Evolutionary conservation across 2,329 filamentous ascomycete species (phyloP).

Genomic region (Phaeosphaeriaceae sp.): DNA sequence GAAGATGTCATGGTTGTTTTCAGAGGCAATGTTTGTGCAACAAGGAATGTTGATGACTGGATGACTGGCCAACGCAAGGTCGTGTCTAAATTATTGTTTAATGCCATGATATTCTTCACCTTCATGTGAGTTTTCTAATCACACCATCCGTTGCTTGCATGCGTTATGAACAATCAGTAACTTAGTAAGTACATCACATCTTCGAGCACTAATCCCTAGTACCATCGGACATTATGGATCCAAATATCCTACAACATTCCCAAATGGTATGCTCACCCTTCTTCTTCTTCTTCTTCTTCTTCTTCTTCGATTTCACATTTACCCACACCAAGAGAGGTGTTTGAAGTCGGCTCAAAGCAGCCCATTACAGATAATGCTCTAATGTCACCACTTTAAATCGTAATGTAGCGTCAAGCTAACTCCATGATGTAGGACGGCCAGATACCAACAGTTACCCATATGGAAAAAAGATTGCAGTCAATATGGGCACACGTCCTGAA

Average conservation of each 20-base stretch:
- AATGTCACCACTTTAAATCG: background rate
- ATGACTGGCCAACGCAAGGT: conserved; percentile 8
- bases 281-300: no score
- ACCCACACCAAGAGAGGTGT: no score
- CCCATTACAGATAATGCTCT: no score
- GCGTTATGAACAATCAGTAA: background rate
- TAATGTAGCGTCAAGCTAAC: background rate
- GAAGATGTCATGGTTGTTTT: background rate
- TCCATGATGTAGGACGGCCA: background rate
- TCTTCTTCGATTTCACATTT: no score
- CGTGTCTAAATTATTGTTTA: conserved; percentile 6
- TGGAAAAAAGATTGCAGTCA: conserved; percentile 30
- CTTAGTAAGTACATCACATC: background rate
- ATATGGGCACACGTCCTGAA: conserved; percentile 43
- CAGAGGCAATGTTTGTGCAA: conserved; percentile 4
- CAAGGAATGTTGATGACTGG: conserved; percentile 6
- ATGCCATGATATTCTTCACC: conserved; percentile 5
- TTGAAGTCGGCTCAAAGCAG: no score
- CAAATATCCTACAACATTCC: background rate
- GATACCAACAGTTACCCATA: conserved; percentile 3
- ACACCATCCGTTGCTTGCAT: background rate
- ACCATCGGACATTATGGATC: background rate
- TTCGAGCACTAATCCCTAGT: background rate
- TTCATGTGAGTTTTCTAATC: background rate
- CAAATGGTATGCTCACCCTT: background rate